A percentile compares a stretch with the other conserved stretches of the same genome.
These are phyloP conservation scores for Gossypium anomalum DNA, from an alignment of 345 rosid genomes.

Conservation along the genomic window DNA sequence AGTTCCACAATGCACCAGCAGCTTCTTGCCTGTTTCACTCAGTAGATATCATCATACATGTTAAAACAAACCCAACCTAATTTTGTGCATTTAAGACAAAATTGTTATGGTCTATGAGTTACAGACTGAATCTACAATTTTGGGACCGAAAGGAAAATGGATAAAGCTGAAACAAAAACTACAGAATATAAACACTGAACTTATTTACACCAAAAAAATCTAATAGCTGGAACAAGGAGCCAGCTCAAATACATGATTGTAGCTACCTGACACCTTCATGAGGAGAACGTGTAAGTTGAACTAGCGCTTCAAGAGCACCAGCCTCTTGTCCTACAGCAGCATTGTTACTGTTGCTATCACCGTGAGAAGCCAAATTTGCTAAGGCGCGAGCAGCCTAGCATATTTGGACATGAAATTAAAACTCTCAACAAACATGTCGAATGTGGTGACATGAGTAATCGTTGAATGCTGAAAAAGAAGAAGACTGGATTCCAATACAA, in stretches of 20 bases:
- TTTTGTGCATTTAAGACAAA: not conserved
- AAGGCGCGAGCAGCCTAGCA: slow-evolving; percentile 91
- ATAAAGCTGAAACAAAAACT: not conserved
- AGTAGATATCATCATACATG: not conserved
- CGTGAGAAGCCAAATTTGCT: slow-evolving; percentile 98
- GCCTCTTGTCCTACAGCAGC: slow-evolving; percentile 95
- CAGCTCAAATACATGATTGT: not conserved
- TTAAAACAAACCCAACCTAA: not conserved
- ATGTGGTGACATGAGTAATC: not conserved
- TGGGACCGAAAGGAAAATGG: not conserved
- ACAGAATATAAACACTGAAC: not conserved
- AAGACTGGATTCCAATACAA: not conserved
- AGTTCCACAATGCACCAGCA: slow-evolving; percentile 86
- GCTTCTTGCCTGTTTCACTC: slow-evolving; percentile 63
- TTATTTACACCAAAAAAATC: slow-evolving; percentile 8
- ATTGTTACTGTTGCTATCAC: slow-evolving; percentile 89
- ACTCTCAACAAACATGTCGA: slow-evolving; percentile 4
- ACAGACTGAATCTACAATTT: not conserved
- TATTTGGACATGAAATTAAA: slow-evolving; percentile 9
- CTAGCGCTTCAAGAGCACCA: slow-evolving; percentile 94
- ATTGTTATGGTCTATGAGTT: not conserved
- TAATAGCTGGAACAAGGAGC: not conserved
- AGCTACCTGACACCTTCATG: slow-evolving; percentile 91
- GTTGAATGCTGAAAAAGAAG: not conserved
- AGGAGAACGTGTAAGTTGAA: slow-evolving; percentile 72